Base-by-base conservation (phyloP, 306 rosid species). In the Ochetophila trinervis region DNA sequence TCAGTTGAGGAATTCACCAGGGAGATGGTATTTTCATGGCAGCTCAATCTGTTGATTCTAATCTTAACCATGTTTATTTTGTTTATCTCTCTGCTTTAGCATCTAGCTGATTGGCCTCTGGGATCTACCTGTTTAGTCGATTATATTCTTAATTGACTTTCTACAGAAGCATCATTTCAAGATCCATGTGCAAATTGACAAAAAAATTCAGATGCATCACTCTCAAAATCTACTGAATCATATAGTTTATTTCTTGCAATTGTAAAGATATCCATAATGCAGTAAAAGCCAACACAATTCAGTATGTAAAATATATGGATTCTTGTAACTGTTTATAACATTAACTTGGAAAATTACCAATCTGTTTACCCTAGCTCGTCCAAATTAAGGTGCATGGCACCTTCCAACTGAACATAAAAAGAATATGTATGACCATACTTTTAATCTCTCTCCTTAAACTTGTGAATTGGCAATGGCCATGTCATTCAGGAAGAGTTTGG, bases 1-100 rank as follows among this genome's bases (percentile, higher is more conserved):
- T 74, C 73, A 42, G 60, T 60, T 65, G 76, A 64, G 60, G 83
- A 74, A 63, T 78, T 78, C 66, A 64, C 62, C 11, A 22, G 20
- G 56, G 77, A 71, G 44, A 61, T 49, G 82, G 82, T 77, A 76
- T 23, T 70, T 36, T 35, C 49, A 15, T 68, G 36, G 55, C 40
- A 18, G 8, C 40, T 35, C 5, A 35, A 8, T 5, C 40, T 8
- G 8, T 35, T 3, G 40, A 35, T 35, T 35, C 40, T 35, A 35
- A 8, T 4, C 40, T 35, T 35, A 8, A 35, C 4, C 60, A 22
- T 27, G 22, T 20, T 27, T 23, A n/a, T n/a, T 44, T 8, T 49
- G 47, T 47, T 3, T 20, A 42, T 44, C 53, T 60, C 16, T 23
- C 20, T 37, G 27, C 35, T 53, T 49, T 19, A 30, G 9, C 62